phyloP scores from a whole-genome alignment of 257 asterid species.

The Gardenia jasminoides region DNA sequence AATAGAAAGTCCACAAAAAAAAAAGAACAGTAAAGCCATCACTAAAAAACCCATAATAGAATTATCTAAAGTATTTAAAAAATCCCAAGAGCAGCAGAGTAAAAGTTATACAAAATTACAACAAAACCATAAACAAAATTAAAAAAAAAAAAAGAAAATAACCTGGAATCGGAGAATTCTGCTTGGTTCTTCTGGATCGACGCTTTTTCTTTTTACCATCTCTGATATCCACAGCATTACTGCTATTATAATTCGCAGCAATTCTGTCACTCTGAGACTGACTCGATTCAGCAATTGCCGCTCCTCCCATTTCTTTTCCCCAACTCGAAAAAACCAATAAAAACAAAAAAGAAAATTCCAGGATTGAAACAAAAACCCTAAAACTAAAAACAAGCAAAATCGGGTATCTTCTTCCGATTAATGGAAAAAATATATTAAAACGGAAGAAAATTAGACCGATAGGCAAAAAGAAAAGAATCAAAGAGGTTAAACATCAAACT shows the following conservation, averaged over 20 bases:
- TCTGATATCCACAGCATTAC: neutral
- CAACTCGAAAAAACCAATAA: neutral
- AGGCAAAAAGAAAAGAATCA: neutral
- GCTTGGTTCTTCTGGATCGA: constrained; percentile 51
- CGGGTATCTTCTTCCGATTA: constrained; percentile 37
- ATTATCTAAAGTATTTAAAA: neutral
- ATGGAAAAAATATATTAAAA: constrained; percentile 11
- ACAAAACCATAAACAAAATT: neutral
- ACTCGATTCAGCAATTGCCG: constrained; percentile 21
- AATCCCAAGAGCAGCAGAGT: neutral
- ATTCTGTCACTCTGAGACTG: constrained; percentile 17
- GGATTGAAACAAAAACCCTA: constrained; percentile 11
- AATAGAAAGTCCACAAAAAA: too few species aligned
- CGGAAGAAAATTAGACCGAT: constrained; percentile 24
- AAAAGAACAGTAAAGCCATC: neutral
- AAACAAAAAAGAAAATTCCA: neutral
- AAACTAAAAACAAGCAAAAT: neutral
- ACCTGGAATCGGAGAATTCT: constrained; percentile 35
- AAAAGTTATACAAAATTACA: neutral
- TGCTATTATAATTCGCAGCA: constrained; percentile 9
- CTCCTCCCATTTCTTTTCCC: constrained; percentile 24
- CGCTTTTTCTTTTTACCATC: constrained; percentile 45
- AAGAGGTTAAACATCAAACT: neutral
- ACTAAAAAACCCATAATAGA: neutral
- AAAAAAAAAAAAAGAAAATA: neutral